Conservation (phyloP, 2,329 filamentous ascomycete species). For the Dryadomyces quercivorus region DNA sequence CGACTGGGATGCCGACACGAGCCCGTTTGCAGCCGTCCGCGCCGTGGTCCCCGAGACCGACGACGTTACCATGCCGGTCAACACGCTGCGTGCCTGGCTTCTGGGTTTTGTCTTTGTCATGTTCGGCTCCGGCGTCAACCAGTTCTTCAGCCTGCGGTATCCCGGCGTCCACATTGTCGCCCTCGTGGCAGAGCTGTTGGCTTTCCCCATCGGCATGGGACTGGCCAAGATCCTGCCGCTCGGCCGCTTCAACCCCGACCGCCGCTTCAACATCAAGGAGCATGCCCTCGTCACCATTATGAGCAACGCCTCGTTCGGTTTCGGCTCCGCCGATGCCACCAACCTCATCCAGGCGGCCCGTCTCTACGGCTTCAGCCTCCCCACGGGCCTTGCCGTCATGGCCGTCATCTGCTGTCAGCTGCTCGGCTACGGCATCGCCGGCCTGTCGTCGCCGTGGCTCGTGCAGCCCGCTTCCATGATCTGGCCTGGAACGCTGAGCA, state of each 20-base stretch:
- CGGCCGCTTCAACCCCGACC: constrained; percentile 27
- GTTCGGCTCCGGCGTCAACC: constrained; percentile 32
- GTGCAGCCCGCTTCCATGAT: constrained; percentile 25
- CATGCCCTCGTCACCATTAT: constrained; percentile 33
- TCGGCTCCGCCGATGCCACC: constrained; percentile 30
- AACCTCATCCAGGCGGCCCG: constrained; percentile 30
- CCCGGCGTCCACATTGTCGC: constrained; percentile 31
- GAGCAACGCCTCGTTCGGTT: constrained; percentile 35
- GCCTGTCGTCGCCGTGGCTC: constrained; percentile 22
- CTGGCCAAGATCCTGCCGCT: constrained; percentile 27
- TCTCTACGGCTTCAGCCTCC: constrained; percentile 28
- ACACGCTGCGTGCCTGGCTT: constrained; percentile 34
- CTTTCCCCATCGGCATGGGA: constrained; percentile 27
- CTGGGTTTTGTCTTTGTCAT: constrained; percentile 32
- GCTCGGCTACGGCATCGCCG: constrained; percentile 26
- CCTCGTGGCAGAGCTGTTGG: constrained; percentile 30
- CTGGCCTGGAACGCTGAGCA: constrained; percentile 25
- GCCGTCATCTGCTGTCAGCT: constrained; percentile 25
- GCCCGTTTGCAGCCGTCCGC: constrained; percentile 19
- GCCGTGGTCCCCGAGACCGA: constrained; percentile 22
- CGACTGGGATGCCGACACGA: constrained; percentile 14
- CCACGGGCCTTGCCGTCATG: constrained; percentile 24
- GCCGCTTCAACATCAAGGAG: constrained; percentile 33
- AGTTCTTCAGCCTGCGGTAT: constrained; percentile 34
- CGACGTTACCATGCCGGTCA: constrained; percentile 20